Conservation (phyloP, 1,284 basidiomycete species). For the Neonothopanus nambi region DNA sequence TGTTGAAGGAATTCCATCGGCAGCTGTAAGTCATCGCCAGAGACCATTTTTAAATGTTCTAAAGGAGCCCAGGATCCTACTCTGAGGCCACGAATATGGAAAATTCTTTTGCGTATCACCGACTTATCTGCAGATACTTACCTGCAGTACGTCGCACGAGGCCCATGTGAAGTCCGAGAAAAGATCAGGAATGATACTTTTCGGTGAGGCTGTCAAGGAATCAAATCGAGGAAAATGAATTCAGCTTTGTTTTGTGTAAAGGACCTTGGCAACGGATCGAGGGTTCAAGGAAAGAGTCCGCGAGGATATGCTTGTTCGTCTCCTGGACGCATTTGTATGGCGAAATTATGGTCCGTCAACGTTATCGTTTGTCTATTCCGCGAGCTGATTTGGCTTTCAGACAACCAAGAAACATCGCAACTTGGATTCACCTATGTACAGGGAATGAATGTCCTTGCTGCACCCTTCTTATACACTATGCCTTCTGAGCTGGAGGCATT, state of each 20-base stretch:
- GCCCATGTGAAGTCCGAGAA: slow-evolving; percentile 84
- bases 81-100: slow-evolving; percentile 85
- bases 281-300: slow-evolving; percentile 94
- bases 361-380: background rate
- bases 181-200: slow-evolving; percentile 87
- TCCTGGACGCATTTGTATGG: slow-evolving; percentile 98
- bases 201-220: slow-evolving; percentile 42
- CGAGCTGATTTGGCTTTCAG: slow-evolving; percentile 34
- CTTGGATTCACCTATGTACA: slow-evolving; percentile 93
- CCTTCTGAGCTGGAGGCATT: slow-evolving; percentile 96
- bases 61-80: slow-evolving; percentile 59
- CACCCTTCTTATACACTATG: slow-evolving; percentile 95
- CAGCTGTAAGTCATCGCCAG: slow-evolving; percentile 41
- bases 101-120: slow-evolving; percentile 83
- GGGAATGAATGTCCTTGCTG: slow-evolving; percentile 98
- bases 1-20: slow-evolving; percentile 84
- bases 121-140: slow-evolving; percentile 77
- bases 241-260: slow-evolving; percentile 36
- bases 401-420: slow-evolving; percentile 69
- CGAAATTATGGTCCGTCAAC: slow-evolving; percentile 69
- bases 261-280: slow-evolving; percentile 92
- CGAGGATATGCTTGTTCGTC: slow-evolving; percentile 94
- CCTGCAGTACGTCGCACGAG: slow-evolving; percentile 78
- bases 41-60: slow-evolving; percentile 11
- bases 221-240: background rate